Evolutionary conservation across 345 rosid species (phyloP).

Genomic region (Brassica rapa): DNA sequence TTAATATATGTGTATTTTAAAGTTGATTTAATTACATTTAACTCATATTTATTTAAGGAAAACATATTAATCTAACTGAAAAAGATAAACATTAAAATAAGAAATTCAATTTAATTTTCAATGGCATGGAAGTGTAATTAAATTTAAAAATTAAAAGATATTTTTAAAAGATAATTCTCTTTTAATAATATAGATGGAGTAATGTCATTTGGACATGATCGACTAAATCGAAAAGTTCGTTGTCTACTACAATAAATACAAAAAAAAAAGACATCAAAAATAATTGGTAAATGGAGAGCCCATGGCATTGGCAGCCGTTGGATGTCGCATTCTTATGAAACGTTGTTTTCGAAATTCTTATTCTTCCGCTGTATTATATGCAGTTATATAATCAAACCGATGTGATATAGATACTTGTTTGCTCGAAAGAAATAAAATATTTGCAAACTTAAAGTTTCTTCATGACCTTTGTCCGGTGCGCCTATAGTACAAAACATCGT

Average conservation of each 20-base stretch:
- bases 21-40: too few species aligned
- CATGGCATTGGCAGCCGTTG: slow-evolving; percentile 33
- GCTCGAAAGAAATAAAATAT: background rate
- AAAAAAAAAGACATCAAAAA: slow-evolving; percentile 4
- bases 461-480: background rate
- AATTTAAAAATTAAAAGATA: too few species aligned
- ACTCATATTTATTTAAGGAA: too few species aligned
- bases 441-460: background rate
- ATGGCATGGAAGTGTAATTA: too few species aligned
- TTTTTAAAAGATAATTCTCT: too few species aligned
- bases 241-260: slow-evolving; percentile 24
- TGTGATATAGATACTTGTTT: background rate
- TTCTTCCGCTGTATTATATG: slow-evolving; percentile 10
- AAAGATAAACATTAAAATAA: too few species aligned
- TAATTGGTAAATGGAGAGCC: slow-evolving; percentile 28
- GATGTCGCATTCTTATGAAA: slow-evolving; percentile 32
- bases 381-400: background rate
- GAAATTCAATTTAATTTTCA: too few species aligned
- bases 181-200: too few species aligned
- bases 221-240: background rate
- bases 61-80: too few species aligned
- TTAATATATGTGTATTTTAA: too few species aligned
- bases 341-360: slow-evolving; percentile 14
- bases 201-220: slow-evolving; percentile 2
- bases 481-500: background rate